Percentiles rank a stretch among this genome's conserved stretches.
These are phyloP conservation scores for Phaffia rhodozyma DNA, from an alignment of 1,284 basidiomycete species.

Conservation along the genomic window DNA sequence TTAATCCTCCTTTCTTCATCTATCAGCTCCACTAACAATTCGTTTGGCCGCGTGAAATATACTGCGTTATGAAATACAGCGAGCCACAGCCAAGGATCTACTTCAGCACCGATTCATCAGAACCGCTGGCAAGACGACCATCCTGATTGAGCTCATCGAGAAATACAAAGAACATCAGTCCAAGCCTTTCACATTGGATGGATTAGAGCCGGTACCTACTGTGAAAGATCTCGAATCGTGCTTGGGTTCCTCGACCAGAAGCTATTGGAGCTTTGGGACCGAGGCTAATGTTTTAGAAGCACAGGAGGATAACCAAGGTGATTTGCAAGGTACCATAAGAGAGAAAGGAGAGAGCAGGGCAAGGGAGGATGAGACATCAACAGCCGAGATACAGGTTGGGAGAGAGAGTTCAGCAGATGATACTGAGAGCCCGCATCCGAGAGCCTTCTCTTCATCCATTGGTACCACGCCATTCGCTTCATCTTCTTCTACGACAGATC, in stretches of 20 bases:
- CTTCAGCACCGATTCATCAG: constrained; percentile 86
- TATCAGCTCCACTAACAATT: constrained; percentile 20
- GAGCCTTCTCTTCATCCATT: neutral
- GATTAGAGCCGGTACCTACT: constrained; percentile 15
- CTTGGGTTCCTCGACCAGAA: constrained; percentile 50
- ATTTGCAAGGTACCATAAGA: constrained; percentile 22
- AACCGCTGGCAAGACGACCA: constrained; percentile 63
- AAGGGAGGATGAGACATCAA: constrained; percentile 21
- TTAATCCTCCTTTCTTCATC: constrained; percentile 21
- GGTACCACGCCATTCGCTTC: neutral
- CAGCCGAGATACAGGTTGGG: constrained; percentile 31
- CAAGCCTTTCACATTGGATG: too few relatives aligned
- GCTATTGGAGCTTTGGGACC: constrained; percentile 90
- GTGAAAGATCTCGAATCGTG: constrained; percentile 19
- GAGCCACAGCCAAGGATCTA: constrained; percentile 80
- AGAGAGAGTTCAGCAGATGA: constrained; percentile 23
- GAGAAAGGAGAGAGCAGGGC: too few relatives aligned
- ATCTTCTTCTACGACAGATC: constrained; percentile 38
- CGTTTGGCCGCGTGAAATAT: constrained; percentile 13
- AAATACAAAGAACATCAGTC: constrained; percentile 37
- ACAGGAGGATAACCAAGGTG: constrained; percentile 51
- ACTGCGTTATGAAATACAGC: constrained; percentile 39
- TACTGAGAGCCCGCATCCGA: constrained; percentile 2
- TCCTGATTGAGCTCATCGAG: constrained; percentile 75
- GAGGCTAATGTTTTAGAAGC: constrained; percentile 44